Base-by-base conservation (phyloP, 139 green algal genomes). In the Coelastrella sp. region DNA sequence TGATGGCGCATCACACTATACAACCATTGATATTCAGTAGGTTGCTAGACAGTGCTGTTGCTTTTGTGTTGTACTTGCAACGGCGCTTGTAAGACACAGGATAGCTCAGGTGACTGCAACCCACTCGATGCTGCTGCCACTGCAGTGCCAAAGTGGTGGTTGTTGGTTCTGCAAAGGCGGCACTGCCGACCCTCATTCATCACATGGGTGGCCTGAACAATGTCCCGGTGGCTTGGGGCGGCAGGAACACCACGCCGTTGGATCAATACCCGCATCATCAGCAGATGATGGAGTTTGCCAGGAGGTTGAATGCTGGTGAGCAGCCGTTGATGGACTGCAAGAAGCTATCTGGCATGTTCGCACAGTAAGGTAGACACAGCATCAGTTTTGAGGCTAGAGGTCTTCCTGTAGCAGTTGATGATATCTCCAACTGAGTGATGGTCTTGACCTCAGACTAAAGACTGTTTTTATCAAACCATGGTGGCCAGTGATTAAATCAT, bases 91-190 rank as follows among this genome's bases (percentile, higher is more conserved):
- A 3, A 49, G 35, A 49, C 35, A 49, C 35, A 49, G 35, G 35
- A 49, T 49, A 49, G 35, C 35, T 49, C 35, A 49, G 35, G 35
- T 49, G 35, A 49, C 35, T 49, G 35, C 35, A 20, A 19, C 66
- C 19, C 66, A 75, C 66, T 35, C 27, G 78, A 49, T 63, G 15
- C 49, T 84, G 49, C 24, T 60, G 20, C 60, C 22, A 11, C 24
- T 79, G 65, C 84, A 81, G 68, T 70, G 84, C 84, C 66, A 88
- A 88, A 20, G 84, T 88, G 10, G 84, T 88, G 3, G 84, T 88
- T 66, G 84, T 88, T 10, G 84, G 84, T 19, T 27, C 66, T 8
- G 65, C 84, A 9, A 80, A 88, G 68, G 8, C 68, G 15, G 84
- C 84, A 7, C 68, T 88, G 15, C 60, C 84, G 10, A 81, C 68